Base-by-base conservation (phyloP, 306 rosid genomes). In the Urtica urens region DNA sequence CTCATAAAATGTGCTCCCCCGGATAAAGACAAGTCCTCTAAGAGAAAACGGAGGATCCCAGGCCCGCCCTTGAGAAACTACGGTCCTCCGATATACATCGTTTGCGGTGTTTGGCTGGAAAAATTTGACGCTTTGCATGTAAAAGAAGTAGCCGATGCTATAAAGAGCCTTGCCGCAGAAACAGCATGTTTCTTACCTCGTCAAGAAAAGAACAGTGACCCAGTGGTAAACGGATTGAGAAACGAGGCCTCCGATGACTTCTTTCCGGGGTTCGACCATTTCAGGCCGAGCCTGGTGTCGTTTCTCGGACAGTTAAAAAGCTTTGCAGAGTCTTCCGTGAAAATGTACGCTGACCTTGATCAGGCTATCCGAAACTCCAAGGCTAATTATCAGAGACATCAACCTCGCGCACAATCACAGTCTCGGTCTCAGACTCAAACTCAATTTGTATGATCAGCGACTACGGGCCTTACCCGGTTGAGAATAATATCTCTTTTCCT, bases 41-140 rank as follows among this genome's bases (percentile, higher is more conserved):
- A 46, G 62, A 72, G 84, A 67, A 85, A 67, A 61, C 60, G 69
- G 55, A 60, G 55, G 61, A 8, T 27, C 3, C 63, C 26, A 11
- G 17, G 65, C 31, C 66, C 48, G 18, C 18, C 58, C 14, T 59
- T 55, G 23, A 59, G 60, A 60, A 0, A 1, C 29, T 22, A 0
- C n/a, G 99, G 82, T 53, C 93, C 96, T 57, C 93, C 94, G 7
- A 82, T 92, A 65, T 85, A 79, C 62, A 55, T 60, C 53, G 72
- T 79, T 3, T 82, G 94, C 45, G 59, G 50, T 10, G 38, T 49
- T 38, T 92, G 96, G 99, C 46, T 82, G 69, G 74, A 72, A n/a
- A 65, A 71, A 49, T 72, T 79, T 2, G 24, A 43, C 0, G 1
- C 1, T 0, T 58, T 81, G 46, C 85, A 74, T 7, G 38, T 42